Evolutionary conservation across 2,329 filamentous ascomycete species (phyloP).

Genomic region (Diplocarpon mali): DNA sequence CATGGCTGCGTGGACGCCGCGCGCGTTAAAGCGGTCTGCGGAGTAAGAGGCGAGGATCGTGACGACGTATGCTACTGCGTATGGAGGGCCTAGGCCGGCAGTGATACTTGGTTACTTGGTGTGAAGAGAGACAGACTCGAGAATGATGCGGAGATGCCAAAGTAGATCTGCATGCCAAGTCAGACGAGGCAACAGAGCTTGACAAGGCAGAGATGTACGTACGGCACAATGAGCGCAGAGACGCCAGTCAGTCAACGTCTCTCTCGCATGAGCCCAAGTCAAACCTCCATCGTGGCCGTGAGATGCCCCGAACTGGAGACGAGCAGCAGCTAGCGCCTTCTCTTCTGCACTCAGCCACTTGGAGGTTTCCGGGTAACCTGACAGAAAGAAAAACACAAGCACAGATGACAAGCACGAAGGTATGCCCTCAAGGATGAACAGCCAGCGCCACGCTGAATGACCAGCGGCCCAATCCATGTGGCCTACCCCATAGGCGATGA

Average conservation of each 20-base stretch:
- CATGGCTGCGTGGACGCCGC: constrained; percentile 39
- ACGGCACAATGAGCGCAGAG: too few relatives aligned
- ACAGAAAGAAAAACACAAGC: constrained; percentile 35
- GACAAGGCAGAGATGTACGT: constrained; percentile 20
- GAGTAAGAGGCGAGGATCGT: constrained; percentile 44
- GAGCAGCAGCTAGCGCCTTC: constrained; percentile 23
- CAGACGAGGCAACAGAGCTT: neutral
- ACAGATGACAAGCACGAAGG: constrained; percentile 36
- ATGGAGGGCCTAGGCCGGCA: constrained; percentile 47
- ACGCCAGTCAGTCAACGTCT: too few relatives aligned
- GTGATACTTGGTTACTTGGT: constrained; percentile 43
- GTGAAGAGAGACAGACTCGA: constrained; percentile 49
- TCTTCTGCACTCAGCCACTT: constrained; percentile 35
- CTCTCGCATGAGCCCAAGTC: constrained; percentile 34
- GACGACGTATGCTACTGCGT: constrained; percentile 44
- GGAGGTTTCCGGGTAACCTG: constrained; percentile 38
- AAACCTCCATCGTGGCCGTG: constrained; percentile 32
- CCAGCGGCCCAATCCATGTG: neutral
- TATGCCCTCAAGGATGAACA: neutral
- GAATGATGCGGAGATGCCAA: constrained; percentile 43
- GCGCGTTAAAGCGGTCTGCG: constrained; percentile 50
- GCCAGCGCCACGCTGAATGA: neutral
- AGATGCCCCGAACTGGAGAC: constrained; percentile 33
- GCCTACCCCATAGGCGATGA: neutral
- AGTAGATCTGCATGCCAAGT: constrained; percentile 32